phyloP scores from a whole-genome alignment of 306 rosid species.

The Aeschynomene evenia region DNA sequence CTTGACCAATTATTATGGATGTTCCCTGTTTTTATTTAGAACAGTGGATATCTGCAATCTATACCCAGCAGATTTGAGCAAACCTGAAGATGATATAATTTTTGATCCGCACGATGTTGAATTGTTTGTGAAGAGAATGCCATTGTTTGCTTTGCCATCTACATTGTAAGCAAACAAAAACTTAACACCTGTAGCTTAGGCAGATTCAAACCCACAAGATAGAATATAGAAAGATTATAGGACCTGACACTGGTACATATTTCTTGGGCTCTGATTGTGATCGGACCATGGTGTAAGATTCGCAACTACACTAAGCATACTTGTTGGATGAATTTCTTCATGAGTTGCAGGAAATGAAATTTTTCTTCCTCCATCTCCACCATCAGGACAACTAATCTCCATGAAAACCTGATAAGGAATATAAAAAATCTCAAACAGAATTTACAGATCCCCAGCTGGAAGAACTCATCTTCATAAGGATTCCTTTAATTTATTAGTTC shows the following conservation, averaged over 20 bases:
- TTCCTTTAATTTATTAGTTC: constrained; percentile 2
- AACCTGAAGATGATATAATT: constrained; percentile 95
- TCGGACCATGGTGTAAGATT: constrained; percentile 98
- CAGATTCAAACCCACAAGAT: constrained; percentile 9
- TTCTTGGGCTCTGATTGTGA: constrained; percentile 98
- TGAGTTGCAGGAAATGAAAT: constrained; percentile 84
- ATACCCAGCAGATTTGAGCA: constrained; percentile 28
- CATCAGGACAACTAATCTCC: constrained; percentile 96
- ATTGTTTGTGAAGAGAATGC: constrained; percentile 83
- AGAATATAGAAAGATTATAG: neutral
- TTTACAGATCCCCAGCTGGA: neutral
- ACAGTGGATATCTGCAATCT: neutral
- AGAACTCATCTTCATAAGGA: neutral
- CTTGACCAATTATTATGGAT: neutral
- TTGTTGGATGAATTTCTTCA: constrained; percentile 97
- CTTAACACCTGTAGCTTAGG: constrained; percentile 7
- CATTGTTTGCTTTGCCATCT: constrained; percentile 99
- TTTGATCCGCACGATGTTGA: constrained; percentile 86
- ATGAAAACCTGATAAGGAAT: constrained; percentile 61
- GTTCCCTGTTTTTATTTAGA: neutral
- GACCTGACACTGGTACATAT: constrained; percentile 99
- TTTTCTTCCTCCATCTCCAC: constrained; percentile 91
- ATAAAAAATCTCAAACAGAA: neutral
- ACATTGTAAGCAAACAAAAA: constrained; percentile 22
- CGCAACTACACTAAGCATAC: constrained; percentile 93